phyloP scores from a whole-genome alignment of 768 basidiomycete genomes.

The Pleurotus giganteus region DNA sequence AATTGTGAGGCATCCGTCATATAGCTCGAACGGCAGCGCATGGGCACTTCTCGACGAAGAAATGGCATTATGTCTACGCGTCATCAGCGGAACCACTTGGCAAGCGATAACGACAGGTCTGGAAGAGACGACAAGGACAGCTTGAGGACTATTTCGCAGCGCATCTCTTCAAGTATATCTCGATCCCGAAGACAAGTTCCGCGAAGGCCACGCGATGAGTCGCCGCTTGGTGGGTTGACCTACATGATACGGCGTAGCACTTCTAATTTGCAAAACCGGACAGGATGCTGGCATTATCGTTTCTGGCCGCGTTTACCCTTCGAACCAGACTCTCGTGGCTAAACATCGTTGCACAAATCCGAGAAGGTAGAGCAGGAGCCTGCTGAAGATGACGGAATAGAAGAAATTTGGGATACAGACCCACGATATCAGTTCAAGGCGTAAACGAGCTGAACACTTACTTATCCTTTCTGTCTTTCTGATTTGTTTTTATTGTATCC shows the following conservation, averaged over 20 bases:
- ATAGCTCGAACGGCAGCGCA: too few relatives aligned
- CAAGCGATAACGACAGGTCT: too few relatives aligned
- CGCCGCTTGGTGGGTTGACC: conserved; percentile 41
- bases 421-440: conserved; percentile 56
- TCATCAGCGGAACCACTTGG: too few relatives aligned
- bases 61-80: too few relatives aligned
- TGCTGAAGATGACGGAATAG: conserved; percentile 16
- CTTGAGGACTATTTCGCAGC: too few relatives aligned
- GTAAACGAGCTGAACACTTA: too few relatives aligned
- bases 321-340: conserved; percentile 40
- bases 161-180: conserved; percentile 59
- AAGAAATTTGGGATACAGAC: conserved; percentile 48
- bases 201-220: conserved; percentile 57
- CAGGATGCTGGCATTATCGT: conserved; percentile 45
- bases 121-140: too few relatives aligned
- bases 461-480: too few relatives aligned
- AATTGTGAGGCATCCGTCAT: too few relatives aligned
- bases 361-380: conserved; percentile 22
- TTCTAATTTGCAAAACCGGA: too few relatives aligned
- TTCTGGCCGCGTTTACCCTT: conserved; percentile 39
- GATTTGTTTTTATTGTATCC: too few relatives aligned
- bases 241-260: not conserved
- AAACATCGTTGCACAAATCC: conserved; percentile 35
- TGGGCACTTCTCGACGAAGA: too few relatives aligned
- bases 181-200: conserved; percentile 45